A percentile compares a stretch with the other conserved stretches of the same genome.
Conservation (phyloP, 352 stramenopile species). For the Phytophthora pisi region DNA sequence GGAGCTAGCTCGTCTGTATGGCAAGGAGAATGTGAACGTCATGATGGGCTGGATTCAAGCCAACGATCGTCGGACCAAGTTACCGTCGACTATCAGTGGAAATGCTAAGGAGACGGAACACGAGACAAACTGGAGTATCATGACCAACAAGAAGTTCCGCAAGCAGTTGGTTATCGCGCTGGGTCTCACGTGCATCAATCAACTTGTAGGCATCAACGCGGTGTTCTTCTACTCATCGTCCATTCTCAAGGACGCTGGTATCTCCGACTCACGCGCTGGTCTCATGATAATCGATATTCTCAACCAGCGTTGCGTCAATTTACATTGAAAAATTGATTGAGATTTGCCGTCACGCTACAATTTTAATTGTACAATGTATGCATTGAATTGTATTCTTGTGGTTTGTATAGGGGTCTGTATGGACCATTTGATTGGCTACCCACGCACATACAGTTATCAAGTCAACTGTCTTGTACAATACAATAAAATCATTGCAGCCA, state of each 20-base stretch:
- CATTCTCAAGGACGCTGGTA: constrained; percentile 58
- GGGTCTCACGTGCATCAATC: constrained; percentile 48
- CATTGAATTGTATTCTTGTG: too few relatives aligned
- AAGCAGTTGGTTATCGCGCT: constrained; percentile 50
- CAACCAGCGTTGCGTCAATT: too few relatives aligned
- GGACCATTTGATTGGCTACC: too few relatives aligned
- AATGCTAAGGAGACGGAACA: constrained; percentile 21
- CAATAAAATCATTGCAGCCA: too few relatives aligned
- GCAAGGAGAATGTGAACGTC: constrained; percentile 38
- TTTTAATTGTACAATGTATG: too few relatives aligned
- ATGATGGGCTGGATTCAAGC: constrained; percentile 40
- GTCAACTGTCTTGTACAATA: too few relatives aligned
- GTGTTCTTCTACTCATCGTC: constrained; percentile 71
- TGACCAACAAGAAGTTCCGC: constrained; percentile 38
- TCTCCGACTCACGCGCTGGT: constrained; percentile 50
- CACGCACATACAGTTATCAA: too few relatives aligned
- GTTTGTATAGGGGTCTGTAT: too few relatives aligned
- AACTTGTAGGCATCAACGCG: constrained; percentile 68
- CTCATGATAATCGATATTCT: constrained; percentile 54
- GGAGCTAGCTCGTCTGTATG: constrained; percentile 37
- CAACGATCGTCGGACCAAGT: constrained; percentile 27
- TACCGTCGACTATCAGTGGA: constrained; percentile 17
- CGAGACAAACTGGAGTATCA: constrained; percentile 27
- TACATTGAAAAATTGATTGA: too few relatives aligned
- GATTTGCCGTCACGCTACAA: too few relatives aligned